Evolutionary conservation across 768 basidiomycete species (phyloP), one percentile per base, ranked within the genome.

Genomic region (Coprinellus micaceus): DNA sequence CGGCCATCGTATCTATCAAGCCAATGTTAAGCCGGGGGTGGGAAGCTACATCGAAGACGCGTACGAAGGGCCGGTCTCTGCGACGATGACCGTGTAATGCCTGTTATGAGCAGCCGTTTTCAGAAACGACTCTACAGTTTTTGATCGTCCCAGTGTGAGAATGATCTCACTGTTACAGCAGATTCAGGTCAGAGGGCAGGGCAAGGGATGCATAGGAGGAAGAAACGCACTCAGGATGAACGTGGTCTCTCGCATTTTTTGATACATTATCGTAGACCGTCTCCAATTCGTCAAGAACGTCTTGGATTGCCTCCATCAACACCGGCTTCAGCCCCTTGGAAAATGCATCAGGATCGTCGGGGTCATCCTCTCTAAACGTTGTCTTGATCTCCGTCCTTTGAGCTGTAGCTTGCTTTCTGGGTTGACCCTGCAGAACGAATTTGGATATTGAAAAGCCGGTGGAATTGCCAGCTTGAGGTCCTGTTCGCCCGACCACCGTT

Each of bases 241-340:
- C 90, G 67, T 98, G 95, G 69, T 97, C 94, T 71, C 85, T 89
- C 2, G 95, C 93, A 63, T 90, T 91, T 75, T 91, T 96, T 9
- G 91, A 90, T 19, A 98, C 88, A 63, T 89, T 94, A 62, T 97
- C 91, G 63, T 98, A 93, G 1, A 96, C 95, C 2, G 91, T 94
- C 69, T 97, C 95, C 36, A 99, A 77, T 70, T 99, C 97, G 61
- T 97, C 94, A 44, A 97, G 79, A 17, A 98, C 91, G 66, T 98
- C 96, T 66, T 96, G 90, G 51, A 99, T 95, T 6, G 94, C 97
- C 70, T 97, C 94, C 81, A 98, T 93, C 53, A 99, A 78, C 1
- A 97, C 88, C 2, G 96, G 96, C 72, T 95, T 97, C 51, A 98
- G 69, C 33, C 82, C 82, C 39, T 79, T 74, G 9, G 90, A 85